Conservation (phyloP, 2,329 filamentous ascomycete species). For the Aspergillus amoenus region DNA sequence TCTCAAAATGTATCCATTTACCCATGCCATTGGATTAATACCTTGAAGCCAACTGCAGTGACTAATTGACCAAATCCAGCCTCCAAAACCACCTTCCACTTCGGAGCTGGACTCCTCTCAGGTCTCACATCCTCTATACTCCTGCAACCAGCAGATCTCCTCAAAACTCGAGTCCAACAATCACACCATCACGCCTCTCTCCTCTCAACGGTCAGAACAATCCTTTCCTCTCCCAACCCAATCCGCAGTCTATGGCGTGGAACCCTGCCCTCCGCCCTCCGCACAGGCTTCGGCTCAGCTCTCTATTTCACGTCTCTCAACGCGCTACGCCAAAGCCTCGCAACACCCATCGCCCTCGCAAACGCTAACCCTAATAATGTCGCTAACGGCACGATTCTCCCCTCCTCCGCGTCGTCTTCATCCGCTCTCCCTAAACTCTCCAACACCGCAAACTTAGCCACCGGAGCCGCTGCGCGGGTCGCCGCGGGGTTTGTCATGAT, state of each 20-base stretch:
- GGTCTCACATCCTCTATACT: slow-evolving; percentile 86
- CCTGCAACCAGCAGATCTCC: slow-evolving; percentile 89
- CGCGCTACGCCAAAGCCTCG: slow-evolving; percentile 69
- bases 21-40: neutral
- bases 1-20: slow-evolving; percentile 29
- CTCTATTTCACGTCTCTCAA: slow-evolving; percentile 93
- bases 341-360: slow-evolving; percentile 41
- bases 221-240: slow-evolving; percentile 65
- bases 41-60: neutral
- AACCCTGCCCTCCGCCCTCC: slow-evolving; percentile 85
- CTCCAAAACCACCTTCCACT: slow-evolving; percentile 67
- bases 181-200: slow-evolving; percentile 68
- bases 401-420: slow-evolving; percentile 78
- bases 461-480: slow-evolving; percentile 79
- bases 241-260: slow-evolving; percentile 85
- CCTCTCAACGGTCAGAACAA: slow-evolving; percentile 64
- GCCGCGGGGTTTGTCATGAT: slow-evolving; percentile 89
- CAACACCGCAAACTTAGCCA: slow-evolving; percentile 79
- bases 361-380: slow-evolving; percentile 24
- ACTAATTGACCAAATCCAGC: slow-evolving; percentile 23
- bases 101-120: slow-evolving; percentile 81
- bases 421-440: slow-evolving; percentile 79
- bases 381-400: slow-evolving; percentile 33
- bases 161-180: slow-evolving; percentile 96
- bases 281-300: slow-evolving; percentile 88